Evolutionary conservation across 2,329 filamentous ascomycete genomes (phyloP).

Genomic region (Magnaporthiopsis poae): DNA sequence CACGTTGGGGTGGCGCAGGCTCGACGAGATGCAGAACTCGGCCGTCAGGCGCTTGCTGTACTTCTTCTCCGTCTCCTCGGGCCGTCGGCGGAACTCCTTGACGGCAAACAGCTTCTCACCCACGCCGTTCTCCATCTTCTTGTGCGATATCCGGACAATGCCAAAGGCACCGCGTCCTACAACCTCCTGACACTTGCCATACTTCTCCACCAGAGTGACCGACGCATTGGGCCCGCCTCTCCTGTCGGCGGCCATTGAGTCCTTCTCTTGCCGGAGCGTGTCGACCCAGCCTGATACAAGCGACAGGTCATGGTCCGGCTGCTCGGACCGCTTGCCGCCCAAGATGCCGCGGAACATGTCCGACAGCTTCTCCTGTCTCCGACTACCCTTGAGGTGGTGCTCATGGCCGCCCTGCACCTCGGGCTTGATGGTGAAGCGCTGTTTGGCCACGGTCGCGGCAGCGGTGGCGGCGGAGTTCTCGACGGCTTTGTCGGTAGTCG

Average conservation of each 20-base stretch:
- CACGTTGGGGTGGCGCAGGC: slow-evolving; percentile 89
- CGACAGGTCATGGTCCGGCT: slow-evolving; percentile 56
- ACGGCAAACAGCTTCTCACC: slow-evolving; percentile 89
- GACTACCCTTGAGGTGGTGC: slow-evolving; percentile 80
- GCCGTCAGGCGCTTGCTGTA: slow-evolving; percentile 96
- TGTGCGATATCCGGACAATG: slow-evolving; percentile 95
- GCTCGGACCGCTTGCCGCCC: slow-evolving; percentile 73
- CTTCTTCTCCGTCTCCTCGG: slow-evolving; percentile 90
- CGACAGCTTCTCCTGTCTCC: slow-evolving; percentile 86
- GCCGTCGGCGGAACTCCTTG: slow-evolving; percentile 91
- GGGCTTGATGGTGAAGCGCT: slow-evolving; percentile 42
- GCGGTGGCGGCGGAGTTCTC: slow-evolving; percentile 24
- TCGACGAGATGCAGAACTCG: slow-evolving; percentile 97
- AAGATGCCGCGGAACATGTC: slow-evolving; percentile 84
- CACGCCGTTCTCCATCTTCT: slow-evolving; percentile 71
- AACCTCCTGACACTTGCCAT: slow-evolving; percentile 95
- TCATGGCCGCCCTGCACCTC: slow-evolving; percentile 62
- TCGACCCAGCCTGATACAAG: slow-evolving; percentile 95
- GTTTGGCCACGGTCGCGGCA: slow-evolving; percentile 23
- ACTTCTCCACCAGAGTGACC: slow-evolving; percentile 82
- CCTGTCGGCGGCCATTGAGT: slow-evolving; percentile 63
- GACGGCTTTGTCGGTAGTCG: slow-evolving; percentile 30
- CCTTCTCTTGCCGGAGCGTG: slow-evolving; percentile 79
- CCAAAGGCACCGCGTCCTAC: slow-evolving; percentile 94
- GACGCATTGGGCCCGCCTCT: slow-evolving; percentile 66